Base-by-base conservation (phyloP, 352 stramenopile species). In the Globisporangium paddicum region DNA sequence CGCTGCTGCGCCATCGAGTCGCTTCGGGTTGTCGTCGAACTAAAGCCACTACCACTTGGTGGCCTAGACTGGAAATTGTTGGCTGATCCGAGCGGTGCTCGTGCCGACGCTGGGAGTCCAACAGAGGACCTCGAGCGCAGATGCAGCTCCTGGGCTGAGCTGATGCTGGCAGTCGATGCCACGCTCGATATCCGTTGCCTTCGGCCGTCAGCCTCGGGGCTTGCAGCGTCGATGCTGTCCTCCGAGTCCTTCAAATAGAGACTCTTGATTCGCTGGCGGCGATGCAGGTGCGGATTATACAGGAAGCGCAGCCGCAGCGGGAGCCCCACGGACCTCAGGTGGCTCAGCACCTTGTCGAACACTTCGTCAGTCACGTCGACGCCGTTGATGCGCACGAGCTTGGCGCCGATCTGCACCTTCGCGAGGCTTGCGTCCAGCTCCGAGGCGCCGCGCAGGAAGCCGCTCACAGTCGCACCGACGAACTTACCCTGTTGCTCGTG, bases 341-440 rank as follows among this genome's bases (percentile, higher is more conserved):
- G 72, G 19, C 66, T 55, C 45, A 92, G 54, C 8, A 94, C 64
- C 30, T 82, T 72, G 38, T 91, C 75, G 38, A 94, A 94, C 3
- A 68, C 60, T 28, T 80, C 73, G 55, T 85, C 67, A 2, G 67
- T 58, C 37, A 89, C 72, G 47, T 90, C 63, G 1, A 89, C 62
- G 13, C 82, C 82, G 48, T 94, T 94, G 41, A 94, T 83, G 5
- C 71, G 73, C n/a, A 86, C 71, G 8, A 92, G 67, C 49, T 82
- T 75, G 16, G 80, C 73, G 34, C 80, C 85, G 30, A 94, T 60
- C 6, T 76, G 77, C 2, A 94, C 72, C 26, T 75, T 63, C 5
- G 73, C 71, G 18, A 94, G 63, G 9, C 67, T 69, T n/a, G 68
- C 67, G 56, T 94, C 85, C 46, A 90, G 38, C 9, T 89, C 72